These are phyloP conservation scores for Candida endomychidarum DNA, from an alignment of 805 yeast genomes.

Conservation along the genomic window DNA sequence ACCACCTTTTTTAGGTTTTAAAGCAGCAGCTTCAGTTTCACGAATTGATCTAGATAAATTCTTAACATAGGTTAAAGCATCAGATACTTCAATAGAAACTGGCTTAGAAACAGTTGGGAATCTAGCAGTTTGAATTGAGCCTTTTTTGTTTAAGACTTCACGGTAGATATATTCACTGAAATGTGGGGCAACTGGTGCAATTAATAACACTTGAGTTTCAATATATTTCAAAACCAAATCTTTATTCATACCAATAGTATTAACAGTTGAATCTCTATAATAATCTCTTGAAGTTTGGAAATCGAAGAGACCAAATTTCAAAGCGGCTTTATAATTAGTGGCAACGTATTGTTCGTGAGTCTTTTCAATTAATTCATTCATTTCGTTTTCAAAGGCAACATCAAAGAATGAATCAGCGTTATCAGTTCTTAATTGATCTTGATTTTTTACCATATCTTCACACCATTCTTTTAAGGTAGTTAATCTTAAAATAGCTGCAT, in stretches of 20 bases:
- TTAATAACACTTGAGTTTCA: constrained; percentile 78
- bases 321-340: constrained; percentile 83
- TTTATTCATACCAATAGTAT: constrained; percentile 67
- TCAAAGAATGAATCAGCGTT: constrained; percentile 68
- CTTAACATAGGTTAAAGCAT: constrained; percentile 79
- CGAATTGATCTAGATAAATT: constrained; percentile 78
- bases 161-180: constrained; percentile 87
- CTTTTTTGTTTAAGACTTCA: constrained; percentile 68
- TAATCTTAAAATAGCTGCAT: constrained; percentile 94
- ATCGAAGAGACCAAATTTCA: constrained; percentile 89
- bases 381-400: constrained; percentile 87
- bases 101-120: constrained; percentile 82
- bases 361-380: constrained; percentile 77
- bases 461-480: constrained; percentile 94
- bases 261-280: constrained; percentile 78
- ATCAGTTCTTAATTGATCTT: constrained; percentile 50
- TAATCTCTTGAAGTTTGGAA: constrained; percentile 94
- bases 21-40: constrained; percentile 84
- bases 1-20: constrained; percentile 82
- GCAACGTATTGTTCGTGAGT: constrained; percentile 67
- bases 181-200: constrained; percentile 95
- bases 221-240: constrained; percentile 80
- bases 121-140: constrained; percentile 66
- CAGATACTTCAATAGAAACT: constrained; percentile 57
- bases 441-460: constrained; percentile 64